Percentiles rank a stretch among this genome's conserved stretches.
phyloP scores from a whole-genome alignment of 768 basidiomycete species.

The Russula abietina region DNA sequence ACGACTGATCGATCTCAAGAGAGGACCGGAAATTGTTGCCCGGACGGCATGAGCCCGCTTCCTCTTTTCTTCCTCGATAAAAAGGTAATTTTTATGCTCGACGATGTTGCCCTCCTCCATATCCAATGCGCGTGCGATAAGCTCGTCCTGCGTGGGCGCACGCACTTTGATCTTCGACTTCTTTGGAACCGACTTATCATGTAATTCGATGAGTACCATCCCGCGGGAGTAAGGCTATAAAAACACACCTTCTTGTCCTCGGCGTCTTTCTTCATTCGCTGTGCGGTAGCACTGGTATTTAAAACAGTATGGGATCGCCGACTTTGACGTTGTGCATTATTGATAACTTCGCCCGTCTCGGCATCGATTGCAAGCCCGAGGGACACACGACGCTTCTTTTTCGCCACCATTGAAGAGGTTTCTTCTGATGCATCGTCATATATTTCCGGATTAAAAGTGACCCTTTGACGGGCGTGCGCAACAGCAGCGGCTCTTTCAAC shows the following conservation, averaged over 20 bases:
- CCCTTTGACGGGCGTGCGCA: conserved; percentile 60
- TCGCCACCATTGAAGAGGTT: conserved; percentile 28
- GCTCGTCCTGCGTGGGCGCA: conserved; percentile 69
- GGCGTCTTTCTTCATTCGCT: conserved; percentile 55
- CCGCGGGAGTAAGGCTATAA: not conserved
- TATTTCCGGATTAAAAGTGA: conserved; percentile 59
- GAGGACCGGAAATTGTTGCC: conserved; percentile 54
- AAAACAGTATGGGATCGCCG: conserved; percentile 62
- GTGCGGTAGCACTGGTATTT: conserved; percentile 62
- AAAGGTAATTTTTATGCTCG: conserved; percentile 74
- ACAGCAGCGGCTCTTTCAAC: conserved; percentile 58
- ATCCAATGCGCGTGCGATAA: conserved; percentile 76
- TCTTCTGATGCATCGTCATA: conserved; percentile 27
- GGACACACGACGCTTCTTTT: conserved; percentile 46
- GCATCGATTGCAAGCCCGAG: conserved; percentile 50
- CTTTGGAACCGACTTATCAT: conserved; percentile 44
- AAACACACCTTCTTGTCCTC: conserved; percentile 52
- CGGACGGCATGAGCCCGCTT: conserved; percentile 59
- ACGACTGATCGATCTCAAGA: conserved; percentile 66
- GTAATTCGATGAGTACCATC: conserved; percentile 23
- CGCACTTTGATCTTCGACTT: conserved; percentile 49
- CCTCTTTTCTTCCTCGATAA: conserved; percentile 76
- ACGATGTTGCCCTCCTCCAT: conserved; percentile 81
- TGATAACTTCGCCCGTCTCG: conserved; percentile 55
- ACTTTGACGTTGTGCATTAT: conserved; percentile 46